A percentile compares a stretch with the other conserved stretches of the same genome.
Conservation (phyloP, 306 rosid genomes). For the Ceratonia siliqua region DNA sequence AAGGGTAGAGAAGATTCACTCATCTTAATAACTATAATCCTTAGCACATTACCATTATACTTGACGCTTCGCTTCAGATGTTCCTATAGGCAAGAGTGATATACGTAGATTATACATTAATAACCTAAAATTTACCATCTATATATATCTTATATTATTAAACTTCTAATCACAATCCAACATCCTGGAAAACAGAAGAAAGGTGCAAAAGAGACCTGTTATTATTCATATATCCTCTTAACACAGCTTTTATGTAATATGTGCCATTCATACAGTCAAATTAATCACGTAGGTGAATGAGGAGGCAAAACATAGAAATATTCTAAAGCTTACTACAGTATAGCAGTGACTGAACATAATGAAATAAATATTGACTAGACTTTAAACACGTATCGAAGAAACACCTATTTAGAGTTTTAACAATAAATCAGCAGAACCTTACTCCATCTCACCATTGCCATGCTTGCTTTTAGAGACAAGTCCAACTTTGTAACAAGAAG, state of each 20-base stretch:
- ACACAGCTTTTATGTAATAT: background rate
- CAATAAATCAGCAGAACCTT: conserved; percentile 13
- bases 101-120: no score
- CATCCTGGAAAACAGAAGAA: conserved; percentile 78
- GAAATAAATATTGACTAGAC: conserved; percentile 5
- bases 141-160: no score
- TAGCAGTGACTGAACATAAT: background rate
- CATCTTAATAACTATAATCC: no score
- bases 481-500: background rate
- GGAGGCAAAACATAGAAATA: background rate
- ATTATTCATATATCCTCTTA: conserved; percentile 23
- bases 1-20: no score
- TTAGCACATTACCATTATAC: no score
- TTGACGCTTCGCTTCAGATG: no score
- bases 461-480: background rate
- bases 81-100: no score
- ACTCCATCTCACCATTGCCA: background rate
- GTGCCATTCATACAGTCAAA: conserved; percentile 3
- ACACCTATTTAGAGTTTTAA: background rate
- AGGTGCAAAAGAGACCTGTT: background rate
- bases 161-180: conserved; percentile 98
- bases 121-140: no score
- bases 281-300: background rate
- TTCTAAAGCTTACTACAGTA: background rate
- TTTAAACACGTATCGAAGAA: background rate